A percentile compares a stretch with the other conserved stretches of the same genome.
phyloP scores from a whole-genome alignment of 345 rosid species.

The Lagerstroemia speciosa region DNA sequence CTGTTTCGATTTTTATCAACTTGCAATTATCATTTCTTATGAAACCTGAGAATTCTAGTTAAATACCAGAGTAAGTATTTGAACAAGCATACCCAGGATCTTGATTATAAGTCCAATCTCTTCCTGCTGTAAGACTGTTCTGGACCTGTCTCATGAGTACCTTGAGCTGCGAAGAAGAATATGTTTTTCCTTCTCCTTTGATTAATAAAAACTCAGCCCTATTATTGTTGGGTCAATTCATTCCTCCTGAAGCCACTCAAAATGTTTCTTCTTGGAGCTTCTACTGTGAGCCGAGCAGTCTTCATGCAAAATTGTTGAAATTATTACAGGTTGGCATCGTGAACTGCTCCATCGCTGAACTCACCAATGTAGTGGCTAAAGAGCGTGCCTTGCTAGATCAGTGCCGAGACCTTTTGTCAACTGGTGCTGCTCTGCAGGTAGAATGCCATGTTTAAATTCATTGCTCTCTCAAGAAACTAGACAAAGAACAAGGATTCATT shows the following conservation, averaged over 20 bases:
- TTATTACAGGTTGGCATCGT: slow-evolving; percentile 44
- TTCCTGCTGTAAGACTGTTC: not conserved
- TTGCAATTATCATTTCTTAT: not conserved
- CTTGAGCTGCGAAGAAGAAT: no score
- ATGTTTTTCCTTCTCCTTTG: not conserved
- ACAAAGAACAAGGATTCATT: not conserved
- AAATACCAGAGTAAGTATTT: no score
- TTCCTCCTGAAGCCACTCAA: not conserved
- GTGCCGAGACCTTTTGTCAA: slow-evolving; percentile 46
- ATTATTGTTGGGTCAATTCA: not conserved
- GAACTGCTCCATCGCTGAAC: slow-evolving; percentile 45
- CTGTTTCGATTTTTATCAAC: not conserved
- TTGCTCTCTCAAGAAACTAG: not conserved
- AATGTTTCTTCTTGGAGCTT: not conserved
- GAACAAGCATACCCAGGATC: not conserved
- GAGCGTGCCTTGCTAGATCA: slow-evolving; percentile 52
- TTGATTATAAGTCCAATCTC: not conserved
- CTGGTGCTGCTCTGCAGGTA: slow-evolving; percentile 62
- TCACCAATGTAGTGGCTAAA: slow-evolving; percentile 33
- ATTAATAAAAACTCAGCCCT: not conserved
- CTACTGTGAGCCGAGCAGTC: not conserved
- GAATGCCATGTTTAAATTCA: not conserved
- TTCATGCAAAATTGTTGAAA: not conserved
- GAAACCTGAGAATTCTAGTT: not conserved
- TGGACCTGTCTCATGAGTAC: not conserved